phyloP scores from a whole-genome alignment of 2,329 filamentous ascomycete species.

The Hymenoscyphus repandus region DNA sequence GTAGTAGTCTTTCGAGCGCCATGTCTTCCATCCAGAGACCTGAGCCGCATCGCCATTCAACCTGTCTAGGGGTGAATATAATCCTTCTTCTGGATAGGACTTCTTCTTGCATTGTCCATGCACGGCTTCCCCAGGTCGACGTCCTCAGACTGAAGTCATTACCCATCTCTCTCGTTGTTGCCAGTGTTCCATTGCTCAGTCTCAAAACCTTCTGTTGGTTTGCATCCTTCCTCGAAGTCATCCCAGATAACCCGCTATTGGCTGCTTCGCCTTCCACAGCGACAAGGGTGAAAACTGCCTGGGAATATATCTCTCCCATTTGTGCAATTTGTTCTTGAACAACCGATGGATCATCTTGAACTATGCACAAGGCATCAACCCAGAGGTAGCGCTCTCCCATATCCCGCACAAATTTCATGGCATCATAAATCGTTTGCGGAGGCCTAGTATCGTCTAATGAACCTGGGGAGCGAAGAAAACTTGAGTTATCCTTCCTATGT shows the following conservation, averaged over 20 bases:
- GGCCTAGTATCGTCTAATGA: background rate
- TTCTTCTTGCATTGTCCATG: background rate
- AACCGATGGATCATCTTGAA: background rate
- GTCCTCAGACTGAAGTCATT: background rate
- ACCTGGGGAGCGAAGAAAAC: background rate
- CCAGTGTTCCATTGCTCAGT: background rate
- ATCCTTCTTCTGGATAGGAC: background rate
- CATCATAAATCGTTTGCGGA: background rate
- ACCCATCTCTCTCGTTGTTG: background rate
- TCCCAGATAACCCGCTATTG: background rate
- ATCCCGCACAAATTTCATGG: background rate
- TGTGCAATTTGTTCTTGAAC: background rate
- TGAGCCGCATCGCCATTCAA: background rate
- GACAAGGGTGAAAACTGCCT: background rate
- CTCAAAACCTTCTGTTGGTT: background rate
- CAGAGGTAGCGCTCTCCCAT: background rate
- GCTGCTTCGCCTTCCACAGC: background rate
- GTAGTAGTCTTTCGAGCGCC: background rate
- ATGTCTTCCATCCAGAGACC: background rate
- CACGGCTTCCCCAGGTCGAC: background rate
- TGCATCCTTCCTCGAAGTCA: background rate
- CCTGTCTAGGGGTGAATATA: background rate
- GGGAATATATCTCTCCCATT: background rate
- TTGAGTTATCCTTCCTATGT: background rate
- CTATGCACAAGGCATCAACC: background rate